Conservation (phyloP, 169 alveolate genomes). For the Babesia caballi region DNA sequence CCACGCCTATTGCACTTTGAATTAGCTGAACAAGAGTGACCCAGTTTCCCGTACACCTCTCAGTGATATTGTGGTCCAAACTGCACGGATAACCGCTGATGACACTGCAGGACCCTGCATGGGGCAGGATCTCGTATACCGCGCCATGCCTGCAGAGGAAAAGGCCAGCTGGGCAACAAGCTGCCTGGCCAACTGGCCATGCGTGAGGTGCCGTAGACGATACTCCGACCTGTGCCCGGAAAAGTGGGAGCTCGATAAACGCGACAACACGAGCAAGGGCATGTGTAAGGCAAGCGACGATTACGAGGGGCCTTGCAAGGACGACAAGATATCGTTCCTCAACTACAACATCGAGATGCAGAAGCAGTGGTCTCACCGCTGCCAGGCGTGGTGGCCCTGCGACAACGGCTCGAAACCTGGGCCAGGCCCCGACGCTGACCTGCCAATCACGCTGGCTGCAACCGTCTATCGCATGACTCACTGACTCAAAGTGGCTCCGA, state of each 20-base stretch:
- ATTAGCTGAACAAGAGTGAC: too few species aligned
- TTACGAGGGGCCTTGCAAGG: slow-evolving; percentile 54
- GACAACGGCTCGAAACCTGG: neutral
- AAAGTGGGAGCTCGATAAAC: slow-evolving; percentile 7
- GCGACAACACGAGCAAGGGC: neutral
- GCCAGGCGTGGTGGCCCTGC: slow-evolving; percentile 69
- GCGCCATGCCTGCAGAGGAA: slow-evolving; percentile 61
- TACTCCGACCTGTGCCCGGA: slow-evolving; percentile 75
- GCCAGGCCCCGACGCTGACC: slow-evolving; percentile 7
- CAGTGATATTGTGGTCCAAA: neutral
- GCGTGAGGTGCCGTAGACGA: slow-evolving; percentile 67
- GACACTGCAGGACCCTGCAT: slow-evolving; percentile 69
- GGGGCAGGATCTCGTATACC: slow-evolving; percentile 68
- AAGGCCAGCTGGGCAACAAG: slow-evolving; percentile 66
- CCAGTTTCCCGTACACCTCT: too few species aligned
- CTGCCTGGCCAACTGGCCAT: slow-evolving; percentile 78
- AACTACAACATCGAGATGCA: slow-evolving; percentile 59
- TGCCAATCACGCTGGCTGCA: slow-evolving; percentile 28
- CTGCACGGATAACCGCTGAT: neutral
- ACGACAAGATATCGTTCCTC: slow-evolving; percentile 24
- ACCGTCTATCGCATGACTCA: slow-evolving; percentile 20
- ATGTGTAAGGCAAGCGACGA: slow-evolving; percentile 24
- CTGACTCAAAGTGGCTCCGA: too few species aligned
- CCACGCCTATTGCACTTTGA: too few species aligned
- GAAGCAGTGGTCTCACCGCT: slow-evolving; percentile 56